Evolutionary conservation across 371 early-diverging fungal genomes (phyloP).

Genomic region (Aphelidium insulamus): DNA sequence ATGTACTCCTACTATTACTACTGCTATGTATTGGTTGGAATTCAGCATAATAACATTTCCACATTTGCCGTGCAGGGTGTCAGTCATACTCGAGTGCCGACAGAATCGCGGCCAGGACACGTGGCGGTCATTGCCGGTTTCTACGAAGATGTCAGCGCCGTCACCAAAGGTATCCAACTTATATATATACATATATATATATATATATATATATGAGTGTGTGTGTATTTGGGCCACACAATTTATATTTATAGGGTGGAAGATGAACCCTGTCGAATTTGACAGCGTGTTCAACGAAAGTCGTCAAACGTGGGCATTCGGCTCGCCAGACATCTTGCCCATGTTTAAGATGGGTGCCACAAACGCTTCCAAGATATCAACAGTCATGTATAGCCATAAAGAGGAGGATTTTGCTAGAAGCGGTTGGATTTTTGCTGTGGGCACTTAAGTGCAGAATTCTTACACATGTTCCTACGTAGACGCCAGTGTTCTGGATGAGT

Average conservation of each 20-base stretch:
- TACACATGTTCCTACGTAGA: conserved; percentile 32
- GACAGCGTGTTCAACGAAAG: conserved; percentile 85
- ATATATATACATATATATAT: neutral
- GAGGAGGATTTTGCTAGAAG: conserved; percentile 70
- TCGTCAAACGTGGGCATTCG: conserved; percentile 84
- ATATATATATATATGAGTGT: neutral
- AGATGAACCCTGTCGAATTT: conserved; percentile 86
- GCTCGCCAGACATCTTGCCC: conserved; percentile 85
- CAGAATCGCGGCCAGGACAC: conserved; percentile 92
- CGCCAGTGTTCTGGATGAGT: conserved; percentile 58
- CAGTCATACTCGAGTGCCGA: conserved; percentile 88
- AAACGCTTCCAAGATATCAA: conserved; percentile 47
- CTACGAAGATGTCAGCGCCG: conserved; percentile 92
- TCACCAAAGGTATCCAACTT: conserved; percentile 44
- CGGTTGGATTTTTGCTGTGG: conserved; percentile 1
- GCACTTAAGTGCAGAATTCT: neutral
- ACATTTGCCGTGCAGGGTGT: too few relatives aligned
- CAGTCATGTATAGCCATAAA: conserved; percentile 69
- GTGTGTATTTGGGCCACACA: neutral
- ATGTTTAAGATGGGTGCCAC: conserved; percentile 85
- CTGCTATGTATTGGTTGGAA: too few relatives aligned
- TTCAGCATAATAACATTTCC: too few relatives aligned
- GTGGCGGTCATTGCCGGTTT: conserved; percentile 91
- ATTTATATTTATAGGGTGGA: conserved; percentile 44
- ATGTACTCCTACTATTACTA: too few relatives aligned